Conservation (phyloP, 2,329 filamentous ascomycete species). For the Cladosporium sp. region DNA sequence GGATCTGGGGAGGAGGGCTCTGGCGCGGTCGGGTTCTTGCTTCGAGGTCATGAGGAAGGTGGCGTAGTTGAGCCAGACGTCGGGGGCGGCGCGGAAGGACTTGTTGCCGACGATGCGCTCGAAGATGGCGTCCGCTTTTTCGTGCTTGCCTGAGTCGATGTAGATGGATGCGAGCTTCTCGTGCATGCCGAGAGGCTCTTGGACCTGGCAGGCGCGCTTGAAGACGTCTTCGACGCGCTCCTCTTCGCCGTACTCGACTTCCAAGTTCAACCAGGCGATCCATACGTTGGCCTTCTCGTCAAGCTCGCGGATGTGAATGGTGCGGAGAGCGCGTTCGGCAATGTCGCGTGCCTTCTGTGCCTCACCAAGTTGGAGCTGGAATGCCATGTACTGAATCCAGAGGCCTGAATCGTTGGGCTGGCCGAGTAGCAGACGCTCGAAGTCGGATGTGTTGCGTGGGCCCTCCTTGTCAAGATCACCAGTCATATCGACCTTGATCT, state of each 20-base stretch:
- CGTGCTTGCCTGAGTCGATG: constrained; percentile 80
- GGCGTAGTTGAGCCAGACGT: constrained; percentile 91
- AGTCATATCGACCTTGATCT: constrained; percentile 81
- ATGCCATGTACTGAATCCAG: constrained; percentile 99
- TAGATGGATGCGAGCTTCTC: constrained; percentile 90
- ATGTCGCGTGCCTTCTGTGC: constrained; percentile 82
- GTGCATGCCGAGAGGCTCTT: constrained; percentile 84
- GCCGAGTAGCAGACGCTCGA: constrained; percentile 84
- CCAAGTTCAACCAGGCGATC: constrained; percentile 90
- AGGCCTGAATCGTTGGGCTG: constrained; percentile 89
- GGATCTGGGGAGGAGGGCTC: constrained; percentile 74
- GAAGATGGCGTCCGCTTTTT: constrained; percentile 85
- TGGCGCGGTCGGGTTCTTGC: constrained; percentile 65
- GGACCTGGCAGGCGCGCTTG: constrained; percentile 88
- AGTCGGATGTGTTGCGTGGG: constrained; percentile 85
- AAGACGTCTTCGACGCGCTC: constrained; percentile 81
- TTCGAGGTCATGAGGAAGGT: constrained; percentile 79
- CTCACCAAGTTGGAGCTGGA: constrained; percentile 89
- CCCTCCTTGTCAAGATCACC: constrained; percentile 86
- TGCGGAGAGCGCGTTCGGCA: constrained; percentile 82
- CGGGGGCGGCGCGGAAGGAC: constrained; percentile 65
- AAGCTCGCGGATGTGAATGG: constrained; percentile 86
- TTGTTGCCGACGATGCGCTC: constrained; percentile 84
- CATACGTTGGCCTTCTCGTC: constrained; percentile 92
- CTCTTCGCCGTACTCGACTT: constrained; percentile 75